phyloP scores from a whole-genome alignment of 1,139 yeast genomes.

The Pneumocystis murina region DNA sequence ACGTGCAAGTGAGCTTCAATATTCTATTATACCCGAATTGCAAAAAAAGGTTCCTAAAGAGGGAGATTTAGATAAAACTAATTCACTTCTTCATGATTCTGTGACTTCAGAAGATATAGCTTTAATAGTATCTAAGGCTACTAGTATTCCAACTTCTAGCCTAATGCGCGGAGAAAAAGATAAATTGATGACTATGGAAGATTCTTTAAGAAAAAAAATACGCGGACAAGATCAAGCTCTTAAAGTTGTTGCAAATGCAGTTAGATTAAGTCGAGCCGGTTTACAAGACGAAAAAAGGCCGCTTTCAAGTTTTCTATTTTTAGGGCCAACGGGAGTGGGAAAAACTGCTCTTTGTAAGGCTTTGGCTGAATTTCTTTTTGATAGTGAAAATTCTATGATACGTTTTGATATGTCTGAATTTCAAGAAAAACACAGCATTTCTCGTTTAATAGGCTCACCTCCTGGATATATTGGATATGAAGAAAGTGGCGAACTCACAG shows the following conservation, averaged over 20 bases:
- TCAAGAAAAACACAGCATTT: conserved; percentile 82
- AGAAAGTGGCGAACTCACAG: conserved; percentile 83
- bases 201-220: conserved; percentile 56
- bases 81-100: conserved; percentile 62
- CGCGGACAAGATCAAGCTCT: conserved; percentile 96
- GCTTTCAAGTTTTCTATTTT: conserved; percentile 85
- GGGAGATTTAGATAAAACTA: conserved; percentile 20
- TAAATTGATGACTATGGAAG: conserved; percentile 75
- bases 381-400: conserved; percentile 69
- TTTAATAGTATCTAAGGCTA: conserved; percentile 77
- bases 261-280: conserved; percentile 90
- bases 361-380: conserved; percentile 78
- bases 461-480: conserved; percentile 97
- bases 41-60: conserved; percentile 40
- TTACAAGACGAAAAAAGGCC: conserved; percentile 87
- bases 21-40: conserved; percentile 67
- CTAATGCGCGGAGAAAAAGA: conserved; percentile 91
- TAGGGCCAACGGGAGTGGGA: conserved; percentile 98
- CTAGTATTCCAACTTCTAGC: conserved; percentile 89
- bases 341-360: conserved; percentile 89
- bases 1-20: conserved; percentile 77
- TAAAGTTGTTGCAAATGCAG: conserved; percentile 79
- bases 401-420: conserved; percentile 96
- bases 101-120: conserved; percentile 93
- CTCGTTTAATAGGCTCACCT: conserved; percentile 89